phyloP scores from a whole-genome alignment of 192 early-diverging fungal genomes.

The Gigaspora rosea region DNA sequence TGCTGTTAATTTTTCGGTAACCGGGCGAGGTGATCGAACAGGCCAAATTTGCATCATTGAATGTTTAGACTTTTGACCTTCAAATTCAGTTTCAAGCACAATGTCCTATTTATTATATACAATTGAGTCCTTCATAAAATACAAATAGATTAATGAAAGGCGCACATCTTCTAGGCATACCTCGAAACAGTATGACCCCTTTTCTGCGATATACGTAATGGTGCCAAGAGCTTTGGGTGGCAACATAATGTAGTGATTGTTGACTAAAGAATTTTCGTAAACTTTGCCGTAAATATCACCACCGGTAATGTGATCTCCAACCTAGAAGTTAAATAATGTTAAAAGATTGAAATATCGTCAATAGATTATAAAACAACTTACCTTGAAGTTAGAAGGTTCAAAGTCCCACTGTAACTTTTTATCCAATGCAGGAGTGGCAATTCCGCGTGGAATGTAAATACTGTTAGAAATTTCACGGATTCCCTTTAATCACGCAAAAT shows the following conservation, averaged over 20 bases:
- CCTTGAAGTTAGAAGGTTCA: conserved; percentile 87
- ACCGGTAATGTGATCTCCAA: conserved; percentile 97
- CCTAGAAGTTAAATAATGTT: conserved; percentile 34
- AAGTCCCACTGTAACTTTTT: conserved; percentile 93
- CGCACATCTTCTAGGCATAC: conserved; percentile 29
- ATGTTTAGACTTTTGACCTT: conserved; percentile 86
- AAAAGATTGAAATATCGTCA: too few relatives aligned
- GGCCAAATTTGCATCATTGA: conserved; percentile 99
- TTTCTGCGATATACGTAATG: conserved; percentile 92
- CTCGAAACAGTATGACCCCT: conserved; percentile 88
- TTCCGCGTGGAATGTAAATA: conserved; percentile 99
- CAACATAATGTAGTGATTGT: conserved; percentile 90
- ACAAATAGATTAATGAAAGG: too few relatives aligned
- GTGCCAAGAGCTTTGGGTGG: conserved; percentile 94
- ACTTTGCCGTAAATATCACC: conserved; percentile 96
- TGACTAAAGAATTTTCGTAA: conserved; percentile 93
- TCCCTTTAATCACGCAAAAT: conserved; percentile 45
- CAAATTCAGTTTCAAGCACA: conserved; percentile 96
- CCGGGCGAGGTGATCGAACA: conserved; percentile 93
- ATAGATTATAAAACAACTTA: conserved; percentile 31
- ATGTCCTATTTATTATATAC: conserved; percentile 58
- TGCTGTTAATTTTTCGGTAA: conserved; percentile 91
- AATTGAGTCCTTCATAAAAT: background rate
- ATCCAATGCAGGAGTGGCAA: conserved; percentile 96
- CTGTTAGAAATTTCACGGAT: conserved; percentile 92